Evolutionary conservation across 768 basidiomycete species (phyloP).

Genomic region (Floccularia luteovirens): DNA sequence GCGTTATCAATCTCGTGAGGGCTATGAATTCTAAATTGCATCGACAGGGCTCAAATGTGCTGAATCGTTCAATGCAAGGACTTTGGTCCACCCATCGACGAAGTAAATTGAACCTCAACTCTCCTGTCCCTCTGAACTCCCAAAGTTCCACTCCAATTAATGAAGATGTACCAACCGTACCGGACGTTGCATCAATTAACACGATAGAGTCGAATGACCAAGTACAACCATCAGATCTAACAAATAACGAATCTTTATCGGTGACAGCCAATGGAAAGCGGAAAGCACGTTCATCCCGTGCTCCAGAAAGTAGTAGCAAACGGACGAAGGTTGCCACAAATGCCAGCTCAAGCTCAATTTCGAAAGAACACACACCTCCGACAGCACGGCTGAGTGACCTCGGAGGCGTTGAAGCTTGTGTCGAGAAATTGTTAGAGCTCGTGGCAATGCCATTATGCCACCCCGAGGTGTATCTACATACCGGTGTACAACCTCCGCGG

Average conservation of each 20-base stretch:
- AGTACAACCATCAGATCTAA: conserved; percentile 3
- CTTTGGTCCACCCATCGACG: conserved; percentile 67
- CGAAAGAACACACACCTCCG: conserved; percentile 71
- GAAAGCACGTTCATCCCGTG: conserved; percentile 49
- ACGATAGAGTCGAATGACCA: conserved; percentile 5
- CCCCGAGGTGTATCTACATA: conserved; percentile 92
- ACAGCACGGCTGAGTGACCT: conserved; percentile 73
- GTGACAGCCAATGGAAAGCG: conserved; percentile 55
- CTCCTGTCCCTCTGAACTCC: conserved; percentile 20
- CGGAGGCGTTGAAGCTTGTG: conserved; percentile 78
- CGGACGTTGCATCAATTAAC: conserved; percentile 7
- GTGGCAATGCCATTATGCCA: conserved; percentile 93
- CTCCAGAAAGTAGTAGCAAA: conserved; percentile 49
- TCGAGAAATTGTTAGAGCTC: conserved; percentile 94
- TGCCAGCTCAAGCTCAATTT: conserved; percentile 19
- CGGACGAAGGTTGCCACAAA: conserved; percentile 36
- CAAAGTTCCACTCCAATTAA: conserved; percentile 14
- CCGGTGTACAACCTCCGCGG: conserved; percentile 86
- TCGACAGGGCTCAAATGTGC: conserved; percentile 66
- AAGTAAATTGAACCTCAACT: conserved; percentile 64
- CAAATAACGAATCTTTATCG: conserved; percentile 8
- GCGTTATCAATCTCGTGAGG: conserved; percentile 8
- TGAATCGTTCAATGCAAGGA: conserved; percentile 76
- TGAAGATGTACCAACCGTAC: conserved; percentile 13
- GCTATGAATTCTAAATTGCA: conserved; percentile 36